Evolutionary conservation across 192 early-diverging fungal genomes (phyloP), one percentile per base, ranked within the genome.

Genomic region (Glomus cerebriforme): DNA sequence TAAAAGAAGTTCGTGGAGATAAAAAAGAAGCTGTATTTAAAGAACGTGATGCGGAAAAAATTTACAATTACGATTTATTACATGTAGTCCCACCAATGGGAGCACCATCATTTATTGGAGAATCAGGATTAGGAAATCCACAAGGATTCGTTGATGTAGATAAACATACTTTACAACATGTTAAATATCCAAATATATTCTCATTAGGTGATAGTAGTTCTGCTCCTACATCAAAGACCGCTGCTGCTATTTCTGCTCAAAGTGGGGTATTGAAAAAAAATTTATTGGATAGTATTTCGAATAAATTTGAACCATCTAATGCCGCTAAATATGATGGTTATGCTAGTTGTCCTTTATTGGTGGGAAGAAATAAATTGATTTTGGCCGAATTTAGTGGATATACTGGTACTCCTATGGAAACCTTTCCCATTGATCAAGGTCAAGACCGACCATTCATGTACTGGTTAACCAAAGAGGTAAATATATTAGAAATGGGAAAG

Each of bases 221-320:
- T 17, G 85, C 93, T n/a, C 95, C 95, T 17, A 96, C 95, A 0
- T 95, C 94, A 75, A 96, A 96, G 87, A 96, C 95, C 7, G 95
- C 95, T 12, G 94, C 95, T 29, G 94, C 95, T n/a, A 94, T 93
- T 68, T 90, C 95, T 26, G 89, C 88, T 47, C 91, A 96, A 84
- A 90, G 92, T n/a, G 87, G 81, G 35, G 91, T 95, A 0, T 80
- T 95, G 19, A 92, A 90, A 82, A 83, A 89, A 74, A 96, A 96
- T 84, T 82, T 96, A 73, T 84, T 94, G 47, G 83, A 81, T 67
- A 81, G 86, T 72, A 87, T 94, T 39, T 73, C 85, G 29, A 90
- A 88, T 29, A 86, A 86, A 27, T 79, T 83, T 34, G 63, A 75
- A 5, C 63, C 79, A 3, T 82, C 74, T 10, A 84, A 88, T 7